Evolutionary conservation across 2,329 filamentous ascomycete species (phyloP).

Genomic region (Pyrenochaeta sp.): DNA sequence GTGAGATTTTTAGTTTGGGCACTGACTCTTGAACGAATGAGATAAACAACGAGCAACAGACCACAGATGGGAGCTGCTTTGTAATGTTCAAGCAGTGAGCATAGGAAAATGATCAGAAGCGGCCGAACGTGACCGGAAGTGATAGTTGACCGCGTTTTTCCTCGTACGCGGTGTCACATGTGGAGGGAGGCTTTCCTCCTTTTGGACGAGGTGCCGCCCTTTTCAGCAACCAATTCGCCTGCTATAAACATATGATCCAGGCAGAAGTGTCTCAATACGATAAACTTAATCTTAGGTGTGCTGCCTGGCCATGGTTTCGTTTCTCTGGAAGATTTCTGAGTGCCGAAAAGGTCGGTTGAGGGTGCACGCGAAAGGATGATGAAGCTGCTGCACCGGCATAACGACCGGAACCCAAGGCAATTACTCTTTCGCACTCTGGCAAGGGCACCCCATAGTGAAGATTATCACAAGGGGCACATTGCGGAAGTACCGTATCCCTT

Average conservation of each 20-base stretch:
- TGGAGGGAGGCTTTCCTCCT: slow-evolving; percentile 8
- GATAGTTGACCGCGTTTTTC: slow-evolving; percentile 14
- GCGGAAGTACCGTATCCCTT: no score
- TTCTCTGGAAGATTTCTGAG: neutral
- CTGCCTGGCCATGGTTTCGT: neutral
- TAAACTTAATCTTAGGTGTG: neutral
- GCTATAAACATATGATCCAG: neutral
- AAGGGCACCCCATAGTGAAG: neutral
- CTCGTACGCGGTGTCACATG: slow-evolving; percentile 39
- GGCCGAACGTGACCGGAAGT: neutral
- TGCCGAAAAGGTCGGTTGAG: neutral
- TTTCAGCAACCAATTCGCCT: neutral
- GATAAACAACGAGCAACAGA: no score
- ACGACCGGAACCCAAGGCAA: neutral
- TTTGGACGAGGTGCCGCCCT: slow-evolving; percentile 12
- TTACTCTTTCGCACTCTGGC: neutral
- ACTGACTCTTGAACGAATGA: neutral
- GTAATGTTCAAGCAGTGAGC: neutral
- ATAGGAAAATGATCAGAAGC: neutral
- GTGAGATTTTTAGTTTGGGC: neutral
- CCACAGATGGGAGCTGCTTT: neutral
- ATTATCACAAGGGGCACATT: slow-evolving; percentile 12
- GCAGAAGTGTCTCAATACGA: neutral
- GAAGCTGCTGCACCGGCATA: neutral
- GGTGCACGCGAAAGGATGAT: neutral